A percentile compares a stretch with the other conserved stretches of the same genome.
phyloP scores from a whole-genome alignment of 306 rosid species.

The Castanopsis chinensis region DNA sequence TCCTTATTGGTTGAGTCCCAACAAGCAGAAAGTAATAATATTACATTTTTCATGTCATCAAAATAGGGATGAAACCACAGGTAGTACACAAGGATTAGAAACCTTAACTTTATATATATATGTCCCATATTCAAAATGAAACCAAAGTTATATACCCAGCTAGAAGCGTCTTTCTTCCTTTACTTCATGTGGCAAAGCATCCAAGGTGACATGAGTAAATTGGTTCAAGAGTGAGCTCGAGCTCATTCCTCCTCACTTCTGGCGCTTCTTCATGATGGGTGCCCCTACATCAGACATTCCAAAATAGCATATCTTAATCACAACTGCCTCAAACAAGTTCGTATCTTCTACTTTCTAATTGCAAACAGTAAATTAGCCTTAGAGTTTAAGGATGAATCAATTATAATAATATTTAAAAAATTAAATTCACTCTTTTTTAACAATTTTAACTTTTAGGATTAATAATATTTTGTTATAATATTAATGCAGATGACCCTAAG shows the following conservation, averaged over 20 bases:
- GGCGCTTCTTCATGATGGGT: conserved; percentile 36
- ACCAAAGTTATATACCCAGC: neutral
- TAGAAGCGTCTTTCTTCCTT: neutral
- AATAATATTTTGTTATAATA: too few relatives aligned
- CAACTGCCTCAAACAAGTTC: neutral
- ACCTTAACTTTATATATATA: neutral
- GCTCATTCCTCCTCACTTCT: conserved; percentile 57
- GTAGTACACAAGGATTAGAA: neutral
- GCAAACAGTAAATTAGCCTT: too few relatives aligned
- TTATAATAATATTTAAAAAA: too few relatives aligned
- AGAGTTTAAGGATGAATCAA: too few relatives aligned
- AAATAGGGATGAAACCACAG: neutral
- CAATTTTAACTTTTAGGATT: too few relatives aligned
- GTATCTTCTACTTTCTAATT: neutral
- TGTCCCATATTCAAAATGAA: neutral
- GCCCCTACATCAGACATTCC: conserved; percentile 41
- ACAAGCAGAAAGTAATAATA: neutral
- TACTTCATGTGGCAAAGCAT: conserved; percentile 38
- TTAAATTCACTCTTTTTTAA: too few relatives aligned
- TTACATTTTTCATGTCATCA: neutral
- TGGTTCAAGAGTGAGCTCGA: conserved; percentile 74
- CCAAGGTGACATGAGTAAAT: conserved; percentile 51
- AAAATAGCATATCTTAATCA: neutral
- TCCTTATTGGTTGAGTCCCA: neutral
- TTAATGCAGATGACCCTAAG: too few relatives aligned